Evolutionary conservation across 371 early-diverging fungal species (phyloP), one percentile per base, ranked within the genome.

Genomic region (Syncephalastrum contaminatum): DNA sequence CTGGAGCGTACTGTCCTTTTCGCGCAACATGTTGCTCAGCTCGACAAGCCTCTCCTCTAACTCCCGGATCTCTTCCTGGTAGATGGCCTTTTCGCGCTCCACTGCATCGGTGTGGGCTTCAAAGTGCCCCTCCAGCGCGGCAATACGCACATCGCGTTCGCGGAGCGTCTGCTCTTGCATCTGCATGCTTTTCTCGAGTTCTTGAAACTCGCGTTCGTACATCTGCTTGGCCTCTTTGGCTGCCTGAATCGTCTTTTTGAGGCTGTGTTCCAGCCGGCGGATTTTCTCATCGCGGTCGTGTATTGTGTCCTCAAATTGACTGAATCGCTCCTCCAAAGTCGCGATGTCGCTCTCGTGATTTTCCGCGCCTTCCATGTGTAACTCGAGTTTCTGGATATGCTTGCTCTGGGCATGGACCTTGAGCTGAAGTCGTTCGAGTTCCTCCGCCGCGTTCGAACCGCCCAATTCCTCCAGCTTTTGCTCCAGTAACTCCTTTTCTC

Each of bases 121-220:
- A 15, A 67, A 54, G 19, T 78, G 64, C 2, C 64, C 69, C 54
- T 73, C 66, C 40, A 78, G 42, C 2, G 66, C 54, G 4, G 73
- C 78, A 25, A 75, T 65, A 13, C 61, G 69, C 0, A 70, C 67
- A 39, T 75, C 75, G 8, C 72, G 59, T 8, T 77, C 74, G 44
- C 70, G 59, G 0, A 77, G 50, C 1, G 58, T 48, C 16, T 67
- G 64, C 16, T 60, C 62, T 12, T 67, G 39, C n/a, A 64, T 63
- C 42, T 67, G 63, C 48, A 62, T 58, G 52, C 58, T 48, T 24
- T 30, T 16, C 13, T 62, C 63, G 16, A 69, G 41, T 19, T 47
- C n/a, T n/a, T 62, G 58, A 1, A 60, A 39, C 30, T 65, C 63
- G 14, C 60, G 48, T 18, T 59, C 66, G 21, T 69, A 60, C 2